Evolutionary conservation across 805 yeast species (phyloP).

Genomic region (Yarrowia yakushimensis): DNA sequence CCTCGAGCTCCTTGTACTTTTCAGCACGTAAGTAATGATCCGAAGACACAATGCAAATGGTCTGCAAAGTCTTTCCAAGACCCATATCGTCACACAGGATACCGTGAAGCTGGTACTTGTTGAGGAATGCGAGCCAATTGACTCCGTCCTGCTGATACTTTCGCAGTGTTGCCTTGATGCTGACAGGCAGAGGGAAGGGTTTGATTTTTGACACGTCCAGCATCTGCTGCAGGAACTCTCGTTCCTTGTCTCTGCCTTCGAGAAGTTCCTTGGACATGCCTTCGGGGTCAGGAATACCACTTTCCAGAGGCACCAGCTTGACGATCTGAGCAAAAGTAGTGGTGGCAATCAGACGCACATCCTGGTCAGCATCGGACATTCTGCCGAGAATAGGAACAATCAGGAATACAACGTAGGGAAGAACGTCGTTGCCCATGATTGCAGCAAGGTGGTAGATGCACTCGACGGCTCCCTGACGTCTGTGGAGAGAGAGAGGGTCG

Average conservation of each 20-base stretch:
- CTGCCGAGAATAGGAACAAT: constrained; percentile 96
- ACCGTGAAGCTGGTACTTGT: constrained; percentile 93
- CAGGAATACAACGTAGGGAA: constrained; percentile 92
- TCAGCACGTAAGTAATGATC: constrained; percentile 85
- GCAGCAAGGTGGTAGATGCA: constrained; percentile 79
- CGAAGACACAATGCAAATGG: constrained; percentile 94
- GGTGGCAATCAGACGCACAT: constrained; percentile 85
- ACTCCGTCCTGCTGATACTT: constrained; percentile 98
- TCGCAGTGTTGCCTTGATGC: constrained; percentile 87
- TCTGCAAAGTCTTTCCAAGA: constrained; percentile 92
- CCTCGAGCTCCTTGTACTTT: constrained; percentile 43
- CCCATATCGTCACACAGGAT: constrained; percentile 99
- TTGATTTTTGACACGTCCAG: constrained; percentile 92
- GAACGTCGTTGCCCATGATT: constrained; percentile 80
- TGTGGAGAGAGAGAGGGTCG: constrained; percentile 63
- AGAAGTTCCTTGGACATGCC: constrained; percentile 82
- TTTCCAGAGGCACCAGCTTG: constrained; percentile 92
- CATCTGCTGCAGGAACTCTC: constrained; percentile 95
- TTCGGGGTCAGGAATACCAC: constrained; percentile 93
- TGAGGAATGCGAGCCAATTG: constrained; percentile 94
- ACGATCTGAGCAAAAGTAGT: constrained; percentile 95
- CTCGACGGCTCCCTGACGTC: constrained; percentile 93
- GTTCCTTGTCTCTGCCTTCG: constrained; percentile 86
- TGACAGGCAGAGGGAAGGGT: constrained; percentile 83
- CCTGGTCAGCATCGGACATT: constrained; percentile 92